phyloP scores from a whole-genome alignment of 257 asterid species.

The Jacaranda mimosifolia region DNA sequence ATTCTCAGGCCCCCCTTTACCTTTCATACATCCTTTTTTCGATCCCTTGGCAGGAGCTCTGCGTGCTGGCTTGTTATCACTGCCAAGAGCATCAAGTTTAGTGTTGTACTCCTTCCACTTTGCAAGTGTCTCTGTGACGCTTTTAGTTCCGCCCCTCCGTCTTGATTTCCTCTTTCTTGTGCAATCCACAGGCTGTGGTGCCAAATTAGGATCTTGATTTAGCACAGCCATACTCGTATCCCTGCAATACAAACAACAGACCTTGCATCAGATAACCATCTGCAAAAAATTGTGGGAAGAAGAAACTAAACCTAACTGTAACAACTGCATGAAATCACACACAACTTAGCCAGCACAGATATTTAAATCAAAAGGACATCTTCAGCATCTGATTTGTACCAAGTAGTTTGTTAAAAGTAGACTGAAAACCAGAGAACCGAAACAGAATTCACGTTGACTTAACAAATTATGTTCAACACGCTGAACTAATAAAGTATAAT shows the following conservation, averaged over 20 bases:
- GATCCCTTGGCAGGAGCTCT: constrained; percentile 73
- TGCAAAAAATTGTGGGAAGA: neutral
- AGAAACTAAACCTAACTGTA: neutral
- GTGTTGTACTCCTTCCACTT: constrained; percentile 63
- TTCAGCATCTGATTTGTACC: too few relatives aligned
- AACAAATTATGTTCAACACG: too few relatives aligned
- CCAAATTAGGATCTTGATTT: constrained; percentile 21
- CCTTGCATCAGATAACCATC: neutral
- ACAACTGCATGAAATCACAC: too few relatives aligned
- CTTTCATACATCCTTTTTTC: constrained; percentile 74
- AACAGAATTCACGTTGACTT: too few relatives aligned
- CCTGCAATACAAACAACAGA: constrained; percentile 34
- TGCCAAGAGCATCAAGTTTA: constrained; percentile 36
- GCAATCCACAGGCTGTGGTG: constrained; percentile 33
- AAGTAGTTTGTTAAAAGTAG: too few relatives aligned
- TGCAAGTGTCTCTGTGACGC: constrained; percentile 57
- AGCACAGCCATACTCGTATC: constrained; percentile 29
- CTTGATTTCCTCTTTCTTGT: constrained; percentile 54
- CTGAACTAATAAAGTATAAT: too few relatives aligned
- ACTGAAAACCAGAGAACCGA: too few relatives aligned
- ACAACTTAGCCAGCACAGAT: too few relatives aligned
- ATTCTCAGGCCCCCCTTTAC: constrained; percentile 74
- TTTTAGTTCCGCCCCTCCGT: constrained; percentile 42
- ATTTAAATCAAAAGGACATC: neutral
- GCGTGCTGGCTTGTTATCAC: constrained; percentile 35